phyloP scores from a whole-genome alignment of 75 land plant genomes.

The Picea glauca region DNA sequence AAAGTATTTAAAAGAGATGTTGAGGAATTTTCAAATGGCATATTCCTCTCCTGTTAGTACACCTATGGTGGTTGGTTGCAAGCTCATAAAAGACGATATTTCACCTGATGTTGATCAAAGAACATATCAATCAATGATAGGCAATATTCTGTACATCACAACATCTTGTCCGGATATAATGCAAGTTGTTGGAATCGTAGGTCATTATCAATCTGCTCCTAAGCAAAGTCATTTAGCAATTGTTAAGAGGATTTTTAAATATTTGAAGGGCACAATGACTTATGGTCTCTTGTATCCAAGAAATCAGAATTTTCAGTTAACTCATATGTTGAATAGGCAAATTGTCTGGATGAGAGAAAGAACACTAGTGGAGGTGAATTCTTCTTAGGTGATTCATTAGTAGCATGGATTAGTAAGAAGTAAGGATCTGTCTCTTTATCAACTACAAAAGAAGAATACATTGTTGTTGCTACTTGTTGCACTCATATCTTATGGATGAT shows the following conservation, averaged over 20 bases:
- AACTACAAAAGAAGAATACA: no score
- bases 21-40: not conserved
- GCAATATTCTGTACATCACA: not conserved
- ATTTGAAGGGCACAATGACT: not conserved
- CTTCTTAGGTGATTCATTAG: not conserved
- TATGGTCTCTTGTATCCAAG: not conserved
- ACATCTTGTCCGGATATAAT: not conserved
- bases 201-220: not conserved
- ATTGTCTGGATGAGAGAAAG: not conserved
- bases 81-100: not conserved
- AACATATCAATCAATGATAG: not conserved
- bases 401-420: not conserved
- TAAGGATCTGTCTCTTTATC: no score
- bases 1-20: not conserved
- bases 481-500: no score
- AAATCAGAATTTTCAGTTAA: not conserved
- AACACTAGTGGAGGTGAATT: not conserved
- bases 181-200: not conserved
- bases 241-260: not conserved
- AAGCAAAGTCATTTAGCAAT: not conserved
- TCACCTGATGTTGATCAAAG: not conserved
- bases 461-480: no score
- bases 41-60: not conserved
- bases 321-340: not conserved
- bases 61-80: not conserved